phyloP scores from a whole-genome alignment of 306 rosid genomes.

The Vigna unguiculata region DNA sequence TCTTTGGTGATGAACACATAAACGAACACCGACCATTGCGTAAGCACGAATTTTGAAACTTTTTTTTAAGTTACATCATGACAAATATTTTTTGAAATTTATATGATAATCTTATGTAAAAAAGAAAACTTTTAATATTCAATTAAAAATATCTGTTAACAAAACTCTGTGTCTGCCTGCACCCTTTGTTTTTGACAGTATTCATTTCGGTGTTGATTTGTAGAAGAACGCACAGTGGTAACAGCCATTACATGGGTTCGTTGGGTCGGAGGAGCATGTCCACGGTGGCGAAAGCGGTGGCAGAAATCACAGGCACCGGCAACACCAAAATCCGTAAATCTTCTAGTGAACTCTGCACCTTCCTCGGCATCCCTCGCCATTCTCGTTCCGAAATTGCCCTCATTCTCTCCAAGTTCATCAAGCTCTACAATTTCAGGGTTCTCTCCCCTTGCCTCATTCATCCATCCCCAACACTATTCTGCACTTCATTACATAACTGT shows the following conservation, averaged over 20 bases:
- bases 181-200: too few species aligned
- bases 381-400: slow-evolving; percentile 59
- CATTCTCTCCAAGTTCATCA: slow-evolving; percentile 64
- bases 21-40: too few species aligned
- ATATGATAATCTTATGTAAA: too few species aligned
- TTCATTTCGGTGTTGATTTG: too few species aligned
- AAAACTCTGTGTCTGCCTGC: too few species aligned
- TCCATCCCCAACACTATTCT: background rate
- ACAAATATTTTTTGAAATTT: too few species aligned
- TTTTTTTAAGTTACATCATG: too few species aligned
- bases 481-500: background rate
- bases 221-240: too few species aligned
- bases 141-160: too few species aligned
- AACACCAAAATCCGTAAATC: slow-evolving; percentile 49
- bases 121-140: too few species aligned
- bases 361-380: slow-evolving; percentile 54
- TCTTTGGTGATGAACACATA: too few species aligned
- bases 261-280: slow-evolving; percentile 48
- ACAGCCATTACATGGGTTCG: background rate
- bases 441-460: background rate
- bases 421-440: slow-evolving; percentile 61
- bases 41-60: too few species aligned
- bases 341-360: slow-evolving; percentile 60
- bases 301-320: slow-evolving; percentile 36
- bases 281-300: slow-evolving; percentile 52